Conservation (phyloP, 2,329 filamentous ascomycete species). For the Cryphonectria carpinicola region DNA sequence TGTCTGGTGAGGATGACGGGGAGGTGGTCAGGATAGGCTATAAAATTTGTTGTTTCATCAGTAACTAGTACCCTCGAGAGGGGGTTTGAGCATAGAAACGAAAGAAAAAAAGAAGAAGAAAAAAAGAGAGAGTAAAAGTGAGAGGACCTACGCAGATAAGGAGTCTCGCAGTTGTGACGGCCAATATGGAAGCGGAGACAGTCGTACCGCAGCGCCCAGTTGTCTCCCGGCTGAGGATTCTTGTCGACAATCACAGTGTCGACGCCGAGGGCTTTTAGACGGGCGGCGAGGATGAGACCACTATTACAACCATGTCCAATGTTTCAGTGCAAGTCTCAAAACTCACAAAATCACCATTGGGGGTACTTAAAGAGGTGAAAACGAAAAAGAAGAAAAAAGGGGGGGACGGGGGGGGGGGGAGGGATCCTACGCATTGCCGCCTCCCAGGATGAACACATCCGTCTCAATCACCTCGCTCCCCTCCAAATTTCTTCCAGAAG, state of each 20-base stretch:
- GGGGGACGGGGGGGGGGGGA: too few relatives aligned
- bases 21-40: constrained; percentile 46
- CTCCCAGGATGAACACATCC: constrained; percentile 41
- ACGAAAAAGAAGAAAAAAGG: neutral
- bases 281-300: constrained; percentile 39
- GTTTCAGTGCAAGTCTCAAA: neutral
- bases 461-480: constrained; percentile 33
- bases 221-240: constrained; percentile 42
- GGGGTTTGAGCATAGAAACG: too few relatives aligned
- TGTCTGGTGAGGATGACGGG: constrained; percentile 49
- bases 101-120: constrained; percentile 34
- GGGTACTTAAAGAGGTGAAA: neutral
- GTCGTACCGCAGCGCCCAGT: constrained; percentile 46
- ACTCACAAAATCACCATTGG: too few relatives aligned
- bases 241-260: constrained; percentile 43
- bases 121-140: constrained; percentile 42
- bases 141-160: constrained; percentile 38
- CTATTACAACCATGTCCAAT: constrained; percentile 28
- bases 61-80: too few relatives aligned
- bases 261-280: constrained; percentile 43
- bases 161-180: constrained; percentile 41
- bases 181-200: constrained; percentile 44
- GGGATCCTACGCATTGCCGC: constrained; percentile 39
- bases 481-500: constrained; percentile 31
- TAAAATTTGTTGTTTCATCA: neutral